Evolutionary conservation across 352 stramenopile species (phyloP).

Genomic region (Pythium aquatile): DNA sequence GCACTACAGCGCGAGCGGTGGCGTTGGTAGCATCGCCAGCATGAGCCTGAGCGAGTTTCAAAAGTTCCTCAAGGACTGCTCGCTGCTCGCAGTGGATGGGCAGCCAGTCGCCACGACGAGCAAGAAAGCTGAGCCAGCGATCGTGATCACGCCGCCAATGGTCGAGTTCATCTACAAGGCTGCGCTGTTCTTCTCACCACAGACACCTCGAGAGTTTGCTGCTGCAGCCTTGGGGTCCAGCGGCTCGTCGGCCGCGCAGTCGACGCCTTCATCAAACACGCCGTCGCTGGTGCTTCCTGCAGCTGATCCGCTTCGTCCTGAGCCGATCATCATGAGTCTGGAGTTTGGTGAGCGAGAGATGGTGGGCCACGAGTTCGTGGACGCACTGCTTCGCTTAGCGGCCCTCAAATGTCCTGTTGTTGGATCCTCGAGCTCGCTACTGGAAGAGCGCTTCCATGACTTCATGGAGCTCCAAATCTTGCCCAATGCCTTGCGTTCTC

Average conservation of each 20-base stretch:
- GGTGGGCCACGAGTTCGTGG: slow-evolving; percentile 59
- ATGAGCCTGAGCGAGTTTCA: slow-evolving; percentile 74
- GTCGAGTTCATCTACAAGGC: slow-evolving; percentile 49
- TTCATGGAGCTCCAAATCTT: slow-evolving; percentile 72
- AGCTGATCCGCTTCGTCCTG: slow-evolving; percentile 14
- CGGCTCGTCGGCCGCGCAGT: not conserved
- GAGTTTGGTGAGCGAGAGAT: slow-evolving; percentile 45
- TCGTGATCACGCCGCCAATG: slow-evolving; percentile 32
- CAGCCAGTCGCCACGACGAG: not conserved
- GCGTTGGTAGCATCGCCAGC: slow-evolving; percentile 58
- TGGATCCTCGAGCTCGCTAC: slow-evolving; percentile 13
- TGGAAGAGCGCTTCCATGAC: slow-evolving; percentile 61
- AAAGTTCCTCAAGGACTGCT: slow-evolving; percentile 65
- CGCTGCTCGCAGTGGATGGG: not conserved
- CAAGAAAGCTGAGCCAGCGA: slow-evolving; percentile 1
- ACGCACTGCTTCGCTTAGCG: slow-evolving; percentile 58
- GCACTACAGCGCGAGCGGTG: slow-evolving; percentile 73
- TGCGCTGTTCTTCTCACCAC: slow-evolving; percentile 30
- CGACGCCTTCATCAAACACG: not conserved
- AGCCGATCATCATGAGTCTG: slow-evolving; percentile 3
- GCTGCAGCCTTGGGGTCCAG: slow-evolving; percentile 1
- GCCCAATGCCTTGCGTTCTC: slow-evolving; percentile 64
- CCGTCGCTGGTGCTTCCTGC: slow-evolving; percentile 6
- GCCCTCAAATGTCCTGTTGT: slow-evolving; percentile 41
- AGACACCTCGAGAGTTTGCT: slow-evolving; percentile 22